Percentiles rank a stretch among this genome's conserved stretches.
phyloP scores from a whole-genome alignment of 192 early-diverging fungal species.

The Glomus cerebriforme region DNA sequence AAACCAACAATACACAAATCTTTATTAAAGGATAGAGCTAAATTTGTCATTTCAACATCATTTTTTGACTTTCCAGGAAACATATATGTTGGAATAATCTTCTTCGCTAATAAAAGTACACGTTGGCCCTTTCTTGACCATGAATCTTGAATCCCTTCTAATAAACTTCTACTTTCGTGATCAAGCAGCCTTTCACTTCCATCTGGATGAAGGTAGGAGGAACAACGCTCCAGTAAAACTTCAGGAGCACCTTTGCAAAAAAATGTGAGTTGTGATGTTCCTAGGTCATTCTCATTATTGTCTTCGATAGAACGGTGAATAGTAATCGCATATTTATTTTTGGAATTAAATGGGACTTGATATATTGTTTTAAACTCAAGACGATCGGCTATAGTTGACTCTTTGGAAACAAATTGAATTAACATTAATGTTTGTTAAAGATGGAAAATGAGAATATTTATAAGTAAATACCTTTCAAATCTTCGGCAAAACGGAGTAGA shows the following conservation, averaged over 20 bases:
- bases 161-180: conserved; percentile 32
- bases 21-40: conserved; percentile 31
- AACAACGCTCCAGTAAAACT: conserved; percentile 59
- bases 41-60: conserved; percentile 31
- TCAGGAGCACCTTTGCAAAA: conserved; percentile 83
- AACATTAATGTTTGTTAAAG: neutral
- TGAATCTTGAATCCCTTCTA: conserved; percentile 47
- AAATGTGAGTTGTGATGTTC: conserved; percentile 35
- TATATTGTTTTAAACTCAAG: conserved; percentile 40
- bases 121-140: conserved; percentile 64
- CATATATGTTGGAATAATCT: neutral
- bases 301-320: conserved; percentile 30
- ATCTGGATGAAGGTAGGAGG: conserved; percentile 38
- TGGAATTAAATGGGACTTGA: conserved; percentile 73
- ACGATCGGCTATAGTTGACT: neutral
- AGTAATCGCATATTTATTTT: conserved; percentile 71
- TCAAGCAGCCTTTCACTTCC: conserved; percentile 46
- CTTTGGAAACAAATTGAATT: neutral
- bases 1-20: conserved; percentile 73
- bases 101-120: conserved; percentile 49
- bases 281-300: conserved; percentile 34
- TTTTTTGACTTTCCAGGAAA: conserved; percentile 16
- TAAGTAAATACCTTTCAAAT: conserved; percentile 2
- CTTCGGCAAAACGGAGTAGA: conserved; percentile 67
- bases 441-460: neutral